Evolutionary conservation across 1,284 basidiomycete genomes (phyloP).

Genomic region (Peniophora sp.): DNA sequence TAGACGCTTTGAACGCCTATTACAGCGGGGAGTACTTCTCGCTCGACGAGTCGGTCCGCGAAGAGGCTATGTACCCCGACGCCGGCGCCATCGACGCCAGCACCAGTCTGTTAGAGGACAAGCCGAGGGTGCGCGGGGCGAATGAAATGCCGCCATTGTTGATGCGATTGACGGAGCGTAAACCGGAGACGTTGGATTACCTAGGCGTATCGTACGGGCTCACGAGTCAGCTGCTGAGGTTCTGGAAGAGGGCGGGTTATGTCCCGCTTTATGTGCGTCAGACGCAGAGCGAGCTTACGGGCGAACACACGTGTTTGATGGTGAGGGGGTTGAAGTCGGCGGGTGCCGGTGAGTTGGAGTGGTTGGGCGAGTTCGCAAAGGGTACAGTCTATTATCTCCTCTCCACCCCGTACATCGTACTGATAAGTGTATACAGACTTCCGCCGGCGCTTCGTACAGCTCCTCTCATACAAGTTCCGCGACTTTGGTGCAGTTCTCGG

Average conservation of each 20-base stretch:
- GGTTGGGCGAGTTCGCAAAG: conserved; percentile 87
- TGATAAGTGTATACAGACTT: conserved; percentile 58
- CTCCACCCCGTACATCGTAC: neutral
- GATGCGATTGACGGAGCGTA: conserved; percentile 84
- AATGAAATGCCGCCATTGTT: conserved; percentile 89
- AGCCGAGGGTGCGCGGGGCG: conserved; percentile 67
- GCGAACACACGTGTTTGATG: conserved; percentile 96
- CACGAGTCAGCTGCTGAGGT: conserved; percentile 83
- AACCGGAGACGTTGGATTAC: conserved; percentile 90
- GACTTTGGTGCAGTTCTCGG: conserved; percentile 87
- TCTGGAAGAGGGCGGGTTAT: conserved; percentile 95
- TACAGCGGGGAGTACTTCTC: conserved; percentile 92
- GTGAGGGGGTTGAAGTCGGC: conserved; percentile 73
- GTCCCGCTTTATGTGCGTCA: conserved; percentile 92
- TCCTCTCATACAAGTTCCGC: conserved; percentile 92
- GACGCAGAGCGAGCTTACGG: conserved; percentile 91
- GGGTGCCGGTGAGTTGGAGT: conserved; percentile 54
- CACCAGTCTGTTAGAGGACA: conserved; percentile 64
- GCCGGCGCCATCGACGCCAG: conserved; percentile 47
- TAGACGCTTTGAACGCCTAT: conserved; percentile 84
- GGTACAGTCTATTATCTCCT: conserved; percentile 39
- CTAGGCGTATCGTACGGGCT: conserved; percentile 96
- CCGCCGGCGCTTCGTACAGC: conserved; percentile 80
- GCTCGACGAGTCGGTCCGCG: conserved; percentile 63
- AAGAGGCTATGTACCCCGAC: conserved; percentile 57